Conservation (phyloP, 2,329 filamentous ascomycete species). For the Clonostachys byssicola region DNA sequence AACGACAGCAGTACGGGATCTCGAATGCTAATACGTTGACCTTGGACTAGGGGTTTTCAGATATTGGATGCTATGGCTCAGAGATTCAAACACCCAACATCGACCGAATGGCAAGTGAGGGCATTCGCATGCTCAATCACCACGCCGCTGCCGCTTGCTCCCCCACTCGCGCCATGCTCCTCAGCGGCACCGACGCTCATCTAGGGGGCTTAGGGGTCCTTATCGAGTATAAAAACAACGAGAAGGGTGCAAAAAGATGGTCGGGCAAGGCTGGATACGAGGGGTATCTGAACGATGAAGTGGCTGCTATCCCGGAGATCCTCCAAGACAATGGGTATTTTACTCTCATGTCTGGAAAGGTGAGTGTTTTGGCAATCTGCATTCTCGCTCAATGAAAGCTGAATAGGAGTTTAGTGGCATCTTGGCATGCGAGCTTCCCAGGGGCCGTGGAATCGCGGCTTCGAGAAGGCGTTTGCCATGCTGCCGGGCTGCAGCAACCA, state of each 20-base stretch:
- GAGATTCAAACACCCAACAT: constrained; percentile 54
- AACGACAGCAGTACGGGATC: no score
- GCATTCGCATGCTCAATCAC: constrained; percentile 55
- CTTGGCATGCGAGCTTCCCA: constrained; percentile 54
- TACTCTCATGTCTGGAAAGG: constrained; percentile 56
- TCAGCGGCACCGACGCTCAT: constrained; percentile 53
- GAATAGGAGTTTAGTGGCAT: constrained; percentile 38
- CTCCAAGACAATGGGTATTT: constrained; percentile 54
- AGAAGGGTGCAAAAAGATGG: constrained; percentile 6
- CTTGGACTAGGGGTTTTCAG: constrained; percentile 10
- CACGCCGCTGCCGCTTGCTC: constrained; percentile 63
- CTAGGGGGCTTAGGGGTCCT: constrained; percentile 55
- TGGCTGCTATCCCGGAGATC: constrained; percentile 54
- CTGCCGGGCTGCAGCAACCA: constrained; percentile 56
- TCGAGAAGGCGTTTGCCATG: constrained; percentile 54
- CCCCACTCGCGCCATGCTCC: constrained; percentile 61
- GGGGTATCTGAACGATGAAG: constrained; percentile 53
- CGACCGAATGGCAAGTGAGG: constrained; percentile 40
- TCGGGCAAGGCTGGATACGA: constrained; percentile 42
- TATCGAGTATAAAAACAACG: constrained; percentile 37
- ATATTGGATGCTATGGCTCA: constrained; percentile 37
- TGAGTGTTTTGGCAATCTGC: no score
- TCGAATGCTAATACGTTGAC: no score
- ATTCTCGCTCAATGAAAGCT: no score
- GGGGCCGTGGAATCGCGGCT: constrained; percentile 48